A percentile compares a stretch with the other conserved stretches of the same genome.
These are phyloP conservation scores for Verruconis gallopava DNA, from an alignment of 2,329 filamentous ascomycete genomes.

Conservation along the genomic window DNA sequence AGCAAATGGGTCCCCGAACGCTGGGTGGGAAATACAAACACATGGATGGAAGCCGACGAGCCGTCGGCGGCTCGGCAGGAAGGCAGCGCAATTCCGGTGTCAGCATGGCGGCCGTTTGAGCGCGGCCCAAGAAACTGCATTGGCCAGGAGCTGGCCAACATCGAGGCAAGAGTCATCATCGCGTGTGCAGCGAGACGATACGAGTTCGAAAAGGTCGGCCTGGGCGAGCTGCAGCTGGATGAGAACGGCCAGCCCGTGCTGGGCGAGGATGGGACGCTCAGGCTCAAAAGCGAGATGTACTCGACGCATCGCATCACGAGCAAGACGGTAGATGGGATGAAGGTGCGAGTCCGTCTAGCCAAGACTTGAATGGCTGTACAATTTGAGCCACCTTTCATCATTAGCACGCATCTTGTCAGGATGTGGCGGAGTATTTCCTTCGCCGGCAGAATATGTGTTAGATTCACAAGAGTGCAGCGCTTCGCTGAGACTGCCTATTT, in stretches of 20 bases:
- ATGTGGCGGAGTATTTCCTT: too few relatives aligned
- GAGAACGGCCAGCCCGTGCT: conserved; percentile 17
- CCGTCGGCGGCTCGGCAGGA: neutral
- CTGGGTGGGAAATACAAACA: conserved; percentile 12
- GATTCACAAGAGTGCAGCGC: too few relatives aligned
- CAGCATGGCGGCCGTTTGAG: conserved; percentile 27
- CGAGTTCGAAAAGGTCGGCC: conserved; percentile 23
- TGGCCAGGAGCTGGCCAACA: conserved; percentile 24
- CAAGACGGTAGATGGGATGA: neutral
- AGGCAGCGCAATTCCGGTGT: neutral
- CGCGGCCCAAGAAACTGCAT: conserved; percentile 25
- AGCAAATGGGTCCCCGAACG: conserved; percentile 8
- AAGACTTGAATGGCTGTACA: too few relatives aligned
- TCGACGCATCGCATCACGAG: conserved; percentile 18
- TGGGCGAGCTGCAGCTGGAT: conserved; percentile 18
- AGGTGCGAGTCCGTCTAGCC: too few relatives aligned
- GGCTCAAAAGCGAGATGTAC: conserved; percentile 20
- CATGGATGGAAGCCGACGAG: neutral
- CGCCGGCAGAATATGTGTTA: too few relatives aligned
- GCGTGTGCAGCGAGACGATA: conserved; percentile 18
- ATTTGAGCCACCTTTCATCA: too few relatives aligned
- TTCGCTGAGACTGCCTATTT: too few relatives aligned
- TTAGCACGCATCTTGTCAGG: too few relatives aligned
- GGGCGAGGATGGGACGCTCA: conserved; percentile 19
- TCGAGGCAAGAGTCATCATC: conserved; percentile 22